phyloP scores from a whole-genome alignment of 495 filamentous ascomycete species.

The Hyaloscypha finlandica region DNA sequence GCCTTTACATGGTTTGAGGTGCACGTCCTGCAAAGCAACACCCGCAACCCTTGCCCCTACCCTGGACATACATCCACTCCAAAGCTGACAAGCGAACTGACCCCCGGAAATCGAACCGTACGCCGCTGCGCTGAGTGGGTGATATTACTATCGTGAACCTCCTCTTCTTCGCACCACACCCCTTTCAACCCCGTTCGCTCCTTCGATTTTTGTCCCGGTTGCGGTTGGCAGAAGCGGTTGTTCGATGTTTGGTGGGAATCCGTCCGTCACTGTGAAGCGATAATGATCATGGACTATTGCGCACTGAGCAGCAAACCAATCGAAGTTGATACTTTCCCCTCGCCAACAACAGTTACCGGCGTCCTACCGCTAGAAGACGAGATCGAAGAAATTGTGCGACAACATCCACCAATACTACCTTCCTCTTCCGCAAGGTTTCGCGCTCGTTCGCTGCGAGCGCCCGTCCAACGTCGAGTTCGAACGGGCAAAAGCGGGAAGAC shows the following conservation, averaged over 20 bases:
- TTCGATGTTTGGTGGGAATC: conserved; percentile 6
- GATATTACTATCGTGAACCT: conserved; percentile 29
- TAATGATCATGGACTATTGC: conserved; percentile 12
- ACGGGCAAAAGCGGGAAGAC: conserved; percentile 13
- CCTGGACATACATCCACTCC: not conserved
- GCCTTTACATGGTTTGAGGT: not conserved
- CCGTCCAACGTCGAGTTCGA: conserved; percentile 19
- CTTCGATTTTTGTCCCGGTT: conserved; percentile 3
- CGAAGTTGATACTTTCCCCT: conserved; percentile 10
- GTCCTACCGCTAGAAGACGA: conserved; percentile 18
- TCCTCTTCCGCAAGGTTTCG: not conserved
- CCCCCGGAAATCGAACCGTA: conserved; percentile 10
- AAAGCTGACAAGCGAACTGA: conserved; percentile 16
- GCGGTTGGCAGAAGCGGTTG: conserved; percentile 13
- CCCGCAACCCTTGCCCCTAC: conserved; percentile 7
- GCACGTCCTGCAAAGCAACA: conserved; percentile 7
- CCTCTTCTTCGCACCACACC: conserved; percentile 9
- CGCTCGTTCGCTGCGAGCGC: conserved; percentile 13
- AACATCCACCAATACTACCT: not conserved
- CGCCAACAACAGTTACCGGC: conserved; percentile 8
- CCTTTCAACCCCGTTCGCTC: not conserved
- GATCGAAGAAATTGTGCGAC: conserved; percentile 29
- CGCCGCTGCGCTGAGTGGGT: conserved; percentile 9
- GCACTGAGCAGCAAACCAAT: conserved; percentile 11
- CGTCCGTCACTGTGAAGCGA: not conserved